phyloP scores from a whole-genome alignment of 176 grass and related monocot genomes.

The Musa itinerans region DNA sequence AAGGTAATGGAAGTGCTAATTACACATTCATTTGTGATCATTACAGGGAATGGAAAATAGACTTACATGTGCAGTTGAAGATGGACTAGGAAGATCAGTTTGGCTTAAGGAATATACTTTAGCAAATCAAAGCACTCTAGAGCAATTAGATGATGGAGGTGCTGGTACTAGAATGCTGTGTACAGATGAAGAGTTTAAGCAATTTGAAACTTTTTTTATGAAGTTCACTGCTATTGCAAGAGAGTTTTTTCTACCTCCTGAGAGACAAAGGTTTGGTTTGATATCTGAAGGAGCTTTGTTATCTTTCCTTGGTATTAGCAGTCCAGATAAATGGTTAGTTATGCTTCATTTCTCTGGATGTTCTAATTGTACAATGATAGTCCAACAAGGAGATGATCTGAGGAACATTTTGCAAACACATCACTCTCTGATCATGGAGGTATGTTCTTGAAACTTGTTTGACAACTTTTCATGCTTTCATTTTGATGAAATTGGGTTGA shows the following conservation, averaged over 20 bases:
- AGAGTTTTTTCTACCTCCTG: constrained; percentile 73
- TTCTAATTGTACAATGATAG: constrained; percentile 55
- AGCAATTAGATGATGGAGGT: constrained; percentile 33
- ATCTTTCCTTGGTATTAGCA: constrained; percentile 35
- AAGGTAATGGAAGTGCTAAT: constrained; percentile 24
- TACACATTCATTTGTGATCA: constrained; percentile 41
- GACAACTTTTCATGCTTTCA: not conserved
- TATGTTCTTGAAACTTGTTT: constrained; percentile 19
- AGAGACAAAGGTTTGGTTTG: constrained; percentile 64
- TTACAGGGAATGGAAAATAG: constrained; percentile 66
- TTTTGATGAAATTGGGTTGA: not conserved
- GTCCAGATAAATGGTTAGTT: constrained; percentile 53
- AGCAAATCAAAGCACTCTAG: constrained; percentile 57
- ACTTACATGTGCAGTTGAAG: constrained; percentile 45
- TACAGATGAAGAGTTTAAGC: constrained; percentile 49
- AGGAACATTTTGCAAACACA: constrained; percentile 55
- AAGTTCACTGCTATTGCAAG: constrained; percentile 66
- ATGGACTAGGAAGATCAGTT: constrained; percentile 32
- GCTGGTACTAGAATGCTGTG: constrained; percentile 36
- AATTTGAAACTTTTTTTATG: constrained; percentile 59
- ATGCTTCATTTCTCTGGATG: constrained; percentile 56
- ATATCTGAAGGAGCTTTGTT: constrained; percentile 53
- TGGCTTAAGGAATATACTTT: constrained; percentile 62
- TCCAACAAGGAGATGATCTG: constrained; percentile 57
- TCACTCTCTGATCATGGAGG: constrained; percentile 58